These are phyloP conservation scores for Ensete ventricosum DNA, from an alignment of 176 grass and related monocot species.

Conservation along the genomic window DNA sequence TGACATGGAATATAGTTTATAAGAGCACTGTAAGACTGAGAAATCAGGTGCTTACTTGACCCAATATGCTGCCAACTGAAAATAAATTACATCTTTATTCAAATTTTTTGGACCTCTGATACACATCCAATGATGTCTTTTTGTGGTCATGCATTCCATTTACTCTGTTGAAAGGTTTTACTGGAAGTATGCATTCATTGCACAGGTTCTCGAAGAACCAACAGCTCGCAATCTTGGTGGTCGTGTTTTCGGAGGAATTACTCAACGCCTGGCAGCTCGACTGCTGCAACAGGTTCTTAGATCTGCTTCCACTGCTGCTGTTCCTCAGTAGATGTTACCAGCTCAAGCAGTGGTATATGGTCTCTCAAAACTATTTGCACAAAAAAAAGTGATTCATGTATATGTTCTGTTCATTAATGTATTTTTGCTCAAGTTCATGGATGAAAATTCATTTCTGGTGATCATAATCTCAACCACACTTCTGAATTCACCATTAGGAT, in stretches of 20 bases:
- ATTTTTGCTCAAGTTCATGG: too few species aligned
- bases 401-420: too few species aligned
- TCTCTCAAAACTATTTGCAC: background rate
- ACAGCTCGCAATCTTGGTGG: constrained; percentile 58
- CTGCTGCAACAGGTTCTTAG: constrained; percentile 73
- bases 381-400: background rate
- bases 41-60: too few species aligned
- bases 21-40: too few species aligned
- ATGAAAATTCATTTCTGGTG: too few species aligned
- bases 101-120: background rate
- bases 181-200: background rate
- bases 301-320: constrained; percentile 23
- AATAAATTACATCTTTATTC: background rate
- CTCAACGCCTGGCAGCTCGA: constrained; percentile 71
- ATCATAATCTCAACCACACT: too few species aligned
- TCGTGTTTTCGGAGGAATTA: constrained; percentile 74
- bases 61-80: too few species aligned
- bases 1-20: too few species aligned
- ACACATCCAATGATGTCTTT: background rate
- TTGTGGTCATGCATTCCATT: background rate
- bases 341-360: background rate
- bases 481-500: too few species aligned
- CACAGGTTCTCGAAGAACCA: constrained; percentile 76
- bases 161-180: background rate
- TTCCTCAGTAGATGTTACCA: constrained; percentile 22